Base-by-base conservation (phyloP, 2,329 filamentous ascomycete species). In the Aspergillus pseudotamarii region DNA sequence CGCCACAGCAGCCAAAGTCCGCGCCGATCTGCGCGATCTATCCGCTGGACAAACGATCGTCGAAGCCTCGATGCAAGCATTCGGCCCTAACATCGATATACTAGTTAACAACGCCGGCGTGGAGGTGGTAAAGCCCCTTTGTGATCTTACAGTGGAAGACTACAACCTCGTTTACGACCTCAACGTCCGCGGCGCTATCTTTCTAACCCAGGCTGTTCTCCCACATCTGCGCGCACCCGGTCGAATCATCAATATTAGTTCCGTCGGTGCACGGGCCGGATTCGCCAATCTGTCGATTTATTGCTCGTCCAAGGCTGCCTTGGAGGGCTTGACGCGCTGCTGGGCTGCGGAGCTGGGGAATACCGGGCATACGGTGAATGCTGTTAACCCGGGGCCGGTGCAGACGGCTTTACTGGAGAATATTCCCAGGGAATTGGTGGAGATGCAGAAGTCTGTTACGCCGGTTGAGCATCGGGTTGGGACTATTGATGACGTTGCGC, bases 311-410 rank as follows among this genome's bases (percentile, higher is more conserved):
- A 89, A 89, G 70, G 85, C 85, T 0, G 88, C 86, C 6, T 72
- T 89, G 19, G 87, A 90, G 72, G 85, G 82, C 0, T 72, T 89
- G 60, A 89, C 88, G 11, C 78, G 86, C 8, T 82, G 79, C 51
- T 86, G 86, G 82, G 87, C 88, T 0, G 79, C 80, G 0, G 87
- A 90, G 73, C 75, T 89, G 10, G 87, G 87, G 0, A 71, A 64
- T 4, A 75, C 81, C 62, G 86, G 87, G 0, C 85, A 85, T 62
- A 89, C 87, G 0, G 87, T 88, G 30, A 90, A 90, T 66, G 80
- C 82, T 0, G 83, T 90, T 2, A 83, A 83, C 23, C 86, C 87
- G 0, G 88, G 88, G 0, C 86, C 87, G 0, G 84, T 88, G 6
- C 75, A 84, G 73, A 88, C 81, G 34, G 85, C 87, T 9, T 83